Conservation (phyloP, 768 basidiomycete genomes). For the Pleurotus citrinopileatus region DNA sequence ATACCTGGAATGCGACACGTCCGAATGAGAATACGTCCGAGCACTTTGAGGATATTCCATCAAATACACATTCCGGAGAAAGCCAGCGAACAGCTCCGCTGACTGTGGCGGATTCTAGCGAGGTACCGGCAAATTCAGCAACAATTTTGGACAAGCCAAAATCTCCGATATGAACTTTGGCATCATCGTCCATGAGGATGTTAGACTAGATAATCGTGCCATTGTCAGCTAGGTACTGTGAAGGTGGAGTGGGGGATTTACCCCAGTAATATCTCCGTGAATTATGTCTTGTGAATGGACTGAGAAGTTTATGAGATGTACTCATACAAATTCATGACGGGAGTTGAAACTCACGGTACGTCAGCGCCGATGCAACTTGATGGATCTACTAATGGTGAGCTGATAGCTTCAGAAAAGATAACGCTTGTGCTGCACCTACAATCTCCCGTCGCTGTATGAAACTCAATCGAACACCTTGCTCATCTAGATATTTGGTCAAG, state of each 20-base stretch:
- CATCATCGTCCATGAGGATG: conserved; percentile 29
- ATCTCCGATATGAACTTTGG: conserved; percentile 30
- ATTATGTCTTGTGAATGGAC: conserved; percentile 20
- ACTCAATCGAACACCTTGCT: conserved; percentile 5
- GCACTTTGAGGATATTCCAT: conserved; percentile 23
- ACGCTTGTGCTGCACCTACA: conserved; percentile 19
- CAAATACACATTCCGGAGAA: conserved; percentile 34
- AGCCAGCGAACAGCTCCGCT: conserved; percentile 30
- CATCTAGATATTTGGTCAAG: conserved; percentile 20
- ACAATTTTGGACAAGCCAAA: conserved; percentile 32
- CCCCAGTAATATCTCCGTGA: conserved; percentile 33
- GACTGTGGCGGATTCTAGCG: conserved; percentile 25
- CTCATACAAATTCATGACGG: background rate
- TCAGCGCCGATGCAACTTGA: conserved; percentile 6
- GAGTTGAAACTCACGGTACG: conserved; percentile 6
- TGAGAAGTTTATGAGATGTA: conserved; percentile 1
- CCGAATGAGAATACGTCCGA: conserved; percentile 38
- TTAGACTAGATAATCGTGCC: conserved; percentile 23
- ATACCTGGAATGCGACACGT: conserved; percentile 24
- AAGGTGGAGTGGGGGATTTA: conserved; percentile 10
- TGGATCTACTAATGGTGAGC: conserved; percentile 1
- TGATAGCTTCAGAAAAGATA: background rate
- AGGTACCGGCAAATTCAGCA: conserved; percentile 15
- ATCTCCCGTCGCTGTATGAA: conserved; percentile 13
- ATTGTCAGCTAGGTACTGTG: background rate